phyloP scores from a whole-genome alignment of 805 yeast species.

The Nakazawaea molendinolei region DNA sequence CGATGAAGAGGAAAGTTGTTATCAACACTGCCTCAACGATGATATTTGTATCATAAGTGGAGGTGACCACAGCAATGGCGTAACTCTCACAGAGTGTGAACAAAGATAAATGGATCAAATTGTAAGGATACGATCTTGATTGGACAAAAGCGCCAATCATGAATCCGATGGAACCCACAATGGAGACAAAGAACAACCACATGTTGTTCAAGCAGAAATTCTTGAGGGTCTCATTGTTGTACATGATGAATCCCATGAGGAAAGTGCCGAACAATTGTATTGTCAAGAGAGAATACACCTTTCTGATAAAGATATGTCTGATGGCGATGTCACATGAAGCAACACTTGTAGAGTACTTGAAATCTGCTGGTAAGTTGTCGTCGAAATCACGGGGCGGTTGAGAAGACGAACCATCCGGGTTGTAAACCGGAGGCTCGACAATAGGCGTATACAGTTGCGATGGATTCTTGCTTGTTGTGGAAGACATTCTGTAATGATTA shows the following conservation, averaged over 20 bases:
- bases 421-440: slow-evolving; percentile 10
- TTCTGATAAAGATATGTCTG: slow-evolving; percentile 69
- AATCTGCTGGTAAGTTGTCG: slow-evolving; percentile 56
- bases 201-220: slow-evolving; percentile 50
- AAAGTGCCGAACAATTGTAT: slow-evolving; percentile 61
- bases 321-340: slow-evolving; percentile 71
- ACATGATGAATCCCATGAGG: slow-evolving; percentile 45
- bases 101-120: slow-evolving; percentile 49
- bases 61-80: slow-evolving; percentile 59
- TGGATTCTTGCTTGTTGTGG: neutral
- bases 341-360: slow-evolving; percentile 74
- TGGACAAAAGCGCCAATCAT: slow-evolving; percentile 57
- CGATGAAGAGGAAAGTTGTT: slow-evolving; percentile 66
- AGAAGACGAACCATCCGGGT: slow-evolving; percentile 8
- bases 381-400: slow-evolving; percentile 9
- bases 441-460: slow-evolving; percentile 7
- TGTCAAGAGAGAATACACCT: slow-evolving; percentile 68
- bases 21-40: slow-evolving; percentile 67
- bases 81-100: slow-evolving; percentile 77
- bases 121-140: slow-evolving; percentile 64
- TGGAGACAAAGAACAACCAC: slow-evolving; percentile 52
- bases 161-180: slow-evolving; percentile 55
- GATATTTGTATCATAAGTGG: slow-evolving; percentile 53
- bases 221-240: slow-evolving; percentile 35
- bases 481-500: no score